Percentiles rank a stretch among this genome's conserved stretches.
These are phyloP conservation scores for Pseudopithomyces maydicus DNA, from an alignment of 2,329 filamentous ascomycete genomes.

Conservation along the genomic window DNA sequence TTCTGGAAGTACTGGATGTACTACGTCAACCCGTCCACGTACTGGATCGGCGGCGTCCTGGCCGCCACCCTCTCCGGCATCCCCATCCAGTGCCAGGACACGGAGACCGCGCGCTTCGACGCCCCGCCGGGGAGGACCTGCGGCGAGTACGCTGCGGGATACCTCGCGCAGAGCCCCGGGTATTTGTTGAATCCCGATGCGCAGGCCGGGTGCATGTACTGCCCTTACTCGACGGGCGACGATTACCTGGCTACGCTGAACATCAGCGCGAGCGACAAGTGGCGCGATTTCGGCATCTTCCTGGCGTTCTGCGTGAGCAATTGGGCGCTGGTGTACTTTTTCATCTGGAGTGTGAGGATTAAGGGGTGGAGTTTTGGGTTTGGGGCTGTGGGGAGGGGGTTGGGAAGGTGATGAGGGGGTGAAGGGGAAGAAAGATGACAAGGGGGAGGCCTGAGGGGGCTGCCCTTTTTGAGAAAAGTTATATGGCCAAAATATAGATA, in stretches of 20 bases:
- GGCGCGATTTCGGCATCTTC: constrained; percentile 75
- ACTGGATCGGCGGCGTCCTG: constrained; percentile 74
- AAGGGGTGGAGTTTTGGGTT: constrained; percentile 74
- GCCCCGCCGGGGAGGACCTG: constrained; percentile 70
- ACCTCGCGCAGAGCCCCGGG: constrained; percentile 60
- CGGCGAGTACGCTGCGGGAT: constrained; percentile 65
- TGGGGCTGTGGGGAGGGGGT: constrained; percentile 58
- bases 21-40: constrained; percentile 71
- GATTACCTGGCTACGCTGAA: constrained; percentile 69
- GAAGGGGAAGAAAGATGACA: constrained; percentile 16
- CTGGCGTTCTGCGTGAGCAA: constrained; percentile 72
- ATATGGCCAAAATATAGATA: too few species aligned
- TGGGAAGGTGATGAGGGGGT: constrained; percentile 38
- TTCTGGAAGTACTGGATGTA: constrained; percentile 79
- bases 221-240: constrained; percentile 67
- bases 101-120: constrained; percentile 69
- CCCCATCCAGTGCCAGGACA: constrained; percentile 49
- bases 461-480: too few species aligned
- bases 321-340: constrained; percentile 75
- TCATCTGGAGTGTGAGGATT: constrained; percentile 75
- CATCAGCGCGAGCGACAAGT: constrained; percentile 65
- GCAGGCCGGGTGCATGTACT: constrained; percentile 69
- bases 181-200: constrained; percentile 68
- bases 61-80: constrained; percentile 63
- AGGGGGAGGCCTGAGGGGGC: constrained; percentile 5